Base-by-base conservation (phyloP, 108 stramenopile species). In the Conticribra guillardii region DNA sequence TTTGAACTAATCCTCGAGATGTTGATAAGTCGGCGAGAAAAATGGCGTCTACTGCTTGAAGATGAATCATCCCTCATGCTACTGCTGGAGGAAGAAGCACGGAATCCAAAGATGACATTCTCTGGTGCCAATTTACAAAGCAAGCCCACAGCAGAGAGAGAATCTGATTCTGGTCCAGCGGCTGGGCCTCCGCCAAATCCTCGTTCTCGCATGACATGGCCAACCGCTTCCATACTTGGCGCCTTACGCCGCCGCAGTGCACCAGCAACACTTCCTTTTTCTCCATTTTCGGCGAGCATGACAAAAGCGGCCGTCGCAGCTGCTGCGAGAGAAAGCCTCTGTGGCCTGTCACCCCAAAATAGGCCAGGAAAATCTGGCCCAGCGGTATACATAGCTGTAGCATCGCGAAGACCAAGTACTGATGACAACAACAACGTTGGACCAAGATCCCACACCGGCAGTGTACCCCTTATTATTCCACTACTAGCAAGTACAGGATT, bases 331-430 rank as follows among this genome's bases (percentile, higher is more conserved):
- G 90, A 91, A 27, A 88, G 78, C n/a, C 90, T 65, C 56, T 94
- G 90, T 29, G 93, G 93, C 64, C 93, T 76, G 65, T 94, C 93
- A 14, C 93, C 93, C 93, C 93, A 92, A 73, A 94, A 89, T 26
- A 90, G 59, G 28, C 93, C 88, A 5, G 86, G 82, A 64, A 90
- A 94, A 53, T 92, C 88, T 21, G 93, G 90, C 29, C 93, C 93
- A 50, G 84, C 85, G 17, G 87, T 73, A 52, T 84, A 90, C 64
- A 94, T 87, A 9, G 93, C 87, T 31, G 90, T 90, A 24, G 93
- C 93, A 67, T 94, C 93, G 3, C 85, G 76, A 32, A 84, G 78
- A 41, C 82, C 57, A 3, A 94, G 77, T 14, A 91, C 80, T 18
- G 86, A 82, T 15, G 93, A 86, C 2, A 94, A 26, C 64, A 94